phyloP scores from a whole-genome alignment of 805 yeast species.

The Scheffersomyces lignosus region DNA sequence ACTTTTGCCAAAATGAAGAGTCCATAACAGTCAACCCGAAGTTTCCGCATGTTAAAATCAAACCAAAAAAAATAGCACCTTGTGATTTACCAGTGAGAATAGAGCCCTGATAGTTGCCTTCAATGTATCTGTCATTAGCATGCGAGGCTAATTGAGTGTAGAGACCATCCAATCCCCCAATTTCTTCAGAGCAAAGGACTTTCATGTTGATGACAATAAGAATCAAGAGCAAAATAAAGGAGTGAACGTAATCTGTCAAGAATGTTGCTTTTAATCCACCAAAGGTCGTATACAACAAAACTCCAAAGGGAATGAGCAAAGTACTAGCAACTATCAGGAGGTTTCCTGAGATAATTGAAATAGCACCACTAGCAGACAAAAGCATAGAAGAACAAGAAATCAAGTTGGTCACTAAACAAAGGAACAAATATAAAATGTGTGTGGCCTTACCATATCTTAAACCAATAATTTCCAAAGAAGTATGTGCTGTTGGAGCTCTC shows the following conservation, averaged over 20 bases:
- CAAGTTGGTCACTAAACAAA: constrained; percentile 24
- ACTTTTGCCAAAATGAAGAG: constrained; percentile 42
- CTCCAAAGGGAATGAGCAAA: constrained; percentile 34
- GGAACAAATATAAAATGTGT: constrained; percentile 24
- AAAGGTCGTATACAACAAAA: constrained; percentile 46
- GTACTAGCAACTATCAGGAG: constrained; percentile 27
- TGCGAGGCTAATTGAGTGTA: constrained; percentile 20
- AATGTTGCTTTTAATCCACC: constrained; percentile 56
- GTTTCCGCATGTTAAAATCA: constrained; percentile 35
- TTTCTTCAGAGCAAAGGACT: constrained; percentile 21
- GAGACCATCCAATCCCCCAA: constrained; percentile 29
- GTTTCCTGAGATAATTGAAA: constrained; percentile 27
- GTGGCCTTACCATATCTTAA: constrained; percentile 25
- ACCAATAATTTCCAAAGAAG: constrained; percentile 27
- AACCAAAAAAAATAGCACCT: constrained; percentile 34
- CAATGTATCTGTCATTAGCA: constrained; percentile 19
- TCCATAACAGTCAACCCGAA: constrained; percentile 40
- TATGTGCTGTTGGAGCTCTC: constrained; percentile 26
- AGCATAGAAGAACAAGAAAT: constrained; percentile 28
- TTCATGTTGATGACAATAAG: constrained; percentile 27
- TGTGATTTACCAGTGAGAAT: constrained; percentile 36
- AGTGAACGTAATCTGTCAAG: constrained; percentile 41
- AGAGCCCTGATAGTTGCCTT: constrained; percentile 36
- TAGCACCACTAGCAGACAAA: constrained; percentile 28
- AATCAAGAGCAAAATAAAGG: constrained; percentile 23